Evolutionary conservation across 331 rosid species (phyloP).

Genomic region (Rosa hybrid): DNA sequence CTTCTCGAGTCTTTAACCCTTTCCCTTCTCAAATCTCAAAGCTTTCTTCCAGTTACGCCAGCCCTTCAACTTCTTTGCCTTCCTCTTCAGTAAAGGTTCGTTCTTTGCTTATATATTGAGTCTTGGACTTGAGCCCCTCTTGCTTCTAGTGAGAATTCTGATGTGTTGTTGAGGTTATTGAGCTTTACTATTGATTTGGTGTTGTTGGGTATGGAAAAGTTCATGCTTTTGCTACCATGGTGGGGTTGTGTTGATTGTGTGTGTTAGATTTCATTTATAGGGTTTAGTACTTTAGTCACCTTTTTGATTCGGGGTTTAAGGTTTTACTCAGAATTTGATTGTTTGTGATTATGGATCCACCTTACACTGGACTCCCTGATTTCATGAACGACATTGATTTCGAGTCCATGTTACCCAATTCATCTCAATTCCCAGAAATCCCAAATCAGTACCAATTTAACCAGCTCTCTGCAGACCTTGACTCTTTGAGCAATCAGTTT

Average conservation of each 20-base stretch:
- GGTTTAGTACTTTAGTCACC: neutral
- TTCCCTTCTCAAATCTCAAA: neutral
- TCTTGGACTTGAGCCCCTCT: neutral
- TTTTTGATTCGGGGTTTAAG: neutral
- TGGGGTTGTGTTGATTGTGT: neutral
- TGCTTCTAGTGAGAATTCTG: neutral
- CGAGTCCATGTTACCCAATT: slow-evolving; percentile 8
- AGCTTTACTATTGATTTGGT: neutral
- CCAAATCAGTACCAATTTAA: slow-evolving; percentile 16
- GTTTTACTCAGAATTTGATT: neutral
- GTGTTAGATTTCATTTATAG: neutral
- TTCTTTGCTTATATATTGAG: slow-evolving; percentile 4
- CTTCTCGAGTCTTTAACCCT: neutral
- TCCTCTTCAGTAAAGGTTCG: slow-evolving; percentile 1
- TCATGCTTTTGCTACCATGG: neutral
- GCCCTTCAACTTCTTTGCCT: neutral
- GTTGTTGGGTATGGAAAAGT: neutral
- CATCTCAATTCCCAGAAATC: slow-evolving; percentile 19
- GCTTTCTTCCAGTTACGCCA: slow-evolving; percentile 10
- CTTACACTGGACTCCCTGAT: slow-evolving; percentile 20
- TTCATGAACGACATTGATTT: slow-evolving; percentile 20
- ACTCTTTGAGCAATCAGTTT: slow-evolving; percentile 17
- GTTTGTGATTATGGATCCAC: slow-evolving; percentile 32
- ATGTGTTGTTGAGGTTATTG: slow-evolving; percentile 20
- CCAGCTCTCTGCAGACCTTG: slow-evolving; percentile 30